These are phyloP conservation scores for Lasiodiplodia hormozganensis DNA, from an alignment of 2,329 filamentous ascomycete species.

Conservation along the genomic window DNA sequence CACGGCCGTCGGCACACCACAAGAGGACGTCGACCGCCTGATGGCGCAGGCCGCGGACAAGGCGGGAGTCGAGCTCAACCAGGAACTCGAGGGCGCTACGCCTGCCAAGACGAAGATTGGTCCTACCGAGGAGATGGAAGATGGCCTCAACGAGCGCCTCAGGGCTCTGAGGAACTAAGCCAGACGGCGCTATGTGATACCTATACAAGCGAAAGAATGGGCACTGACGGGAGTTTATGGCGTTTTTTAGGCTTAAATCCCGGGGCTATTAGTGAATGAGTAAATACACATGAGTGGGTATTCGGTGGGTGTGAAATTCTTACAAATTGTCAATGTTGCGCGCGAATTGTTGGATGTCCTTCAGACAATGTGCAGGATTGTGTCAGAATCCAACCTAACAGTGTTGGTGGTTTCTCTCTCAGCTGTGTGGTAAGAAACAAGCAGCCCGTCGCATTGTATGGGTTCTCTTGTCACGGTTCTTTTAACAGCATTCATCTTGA, in stretches of 20 bases:
- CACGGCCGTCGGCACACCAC: slow-evolving; percentile 74
- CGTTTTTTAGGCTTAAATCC: slow-evolving; percentile 4
- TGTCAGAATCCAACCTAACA: background rate
- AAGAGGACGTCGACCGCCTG: slow-evolving; percentile 86
- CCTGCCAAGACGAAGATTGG: slow-evolving; percentile 65
- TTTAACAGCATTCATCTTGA: background rate
- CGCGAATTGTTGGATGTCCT: background rate
- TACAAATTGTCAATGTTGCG: background rate
- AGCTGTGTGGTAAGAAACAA: background rate
- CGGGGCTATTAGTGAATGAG: slow-evolving; percentile 5
- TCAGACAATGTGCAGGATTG: background rate
- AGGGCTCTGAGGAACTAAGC: slow-evolving; percentile 58
- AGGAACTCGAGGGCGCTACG: slow-evolving; percentile 71
- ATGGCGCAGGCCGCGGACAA: slow-evolving; percentile 88
- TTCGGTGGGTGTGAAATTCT: background rate
- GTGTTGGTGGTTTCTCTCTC: background rate
- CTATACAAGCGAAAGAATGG: slow-evolving; percentile 1
- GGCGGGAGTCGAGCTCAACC: slow-evolving; percentile 80
- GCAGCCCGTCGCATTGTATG: background rate
- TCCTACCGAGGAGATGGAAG: slow-evolving; percentile 79
- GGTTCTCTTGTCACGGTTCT: background rate
- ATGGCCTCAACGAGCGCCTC: slow-evolving; percentile 69
- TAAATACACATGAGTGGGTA: background rate
- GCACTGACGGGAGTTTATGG: slow-evolving; percentile 10
- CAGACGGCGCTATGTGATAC: slow-evolving; percentile 1